Percentiles rank a stretch among this genome's conserved stretches.
Evolutionary conservation across 1,284 basidiomycete genomes (phyloP).

Genomic region (Ceratobasidium sp.): DNA sequence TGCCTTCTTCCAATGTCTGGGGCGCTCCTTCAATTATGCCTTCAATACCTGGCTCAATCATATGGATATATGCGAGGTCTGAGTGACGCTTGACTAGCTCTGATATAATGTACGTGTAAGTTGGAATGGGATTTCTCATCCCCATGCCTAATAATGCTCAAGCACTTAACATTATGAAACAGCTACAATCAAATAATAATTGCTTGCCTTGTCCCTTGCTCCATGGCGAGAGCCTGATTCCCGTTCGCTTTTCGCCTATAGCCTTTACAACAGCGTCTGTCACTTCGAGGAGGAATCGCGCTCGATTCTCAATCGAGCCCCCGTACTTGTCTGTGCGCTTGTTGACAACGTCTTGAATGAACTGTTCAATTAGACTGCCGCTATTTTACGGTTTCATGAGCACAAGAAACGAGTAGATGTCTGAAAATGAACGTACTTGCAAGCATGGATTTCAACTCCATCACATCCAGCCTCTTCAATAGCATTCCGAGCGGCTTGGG

Average conservation of each 20-base stretch:
- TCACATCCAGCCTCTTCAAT: constrained; percentile 59
- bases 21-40: constrained; percentile 47
- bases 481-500: constrained; percentile 56
- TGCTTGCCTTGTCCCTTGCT: constrained; percentile 49
- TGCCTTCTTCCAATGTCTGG: constrained; percentile 42
- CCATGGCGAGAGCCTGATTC: constrained; percentile 57
- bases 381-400: background rate
- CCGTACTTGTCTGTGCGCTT: constrained; percentile 60
- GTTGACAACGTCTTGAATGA: constrained; percentile 56
- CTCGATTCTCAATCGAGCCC: constrained; percentile 58
- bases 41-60: constrained; percentile 60
- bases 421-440: constrained; percentile 41
- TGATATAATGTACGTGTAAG: constrained; percentile 56
- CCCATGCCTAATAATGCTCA: constrained; percentile 53
- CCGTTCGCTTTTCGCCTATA: constrained; percentile 56
- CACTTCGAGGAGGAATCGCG: constrained; percentile 57
- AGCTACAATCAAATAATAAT: background rate
- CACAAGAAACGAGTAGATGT: too few species aligned
- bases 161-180: background rate
- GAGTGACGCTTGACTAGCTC: constrained; percentile 57
- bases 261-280: constrained; percentile 53
- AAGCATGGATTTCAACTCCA: constrained; percentile 59
- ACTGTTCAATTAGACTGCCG: constrained; percentile 58
- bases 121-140: constrained; percentile 60
- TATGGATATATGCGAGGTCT: constrained; percentile 67